A percentile compares a stretch with the other conserved stretches of the same genome.
These are phyloP conservation scores for Pseudocercospora fijiensis DNA, from an alignment of 2,329 filamentous ascomycete genomes.

Conservation along the genomic window DNA sequence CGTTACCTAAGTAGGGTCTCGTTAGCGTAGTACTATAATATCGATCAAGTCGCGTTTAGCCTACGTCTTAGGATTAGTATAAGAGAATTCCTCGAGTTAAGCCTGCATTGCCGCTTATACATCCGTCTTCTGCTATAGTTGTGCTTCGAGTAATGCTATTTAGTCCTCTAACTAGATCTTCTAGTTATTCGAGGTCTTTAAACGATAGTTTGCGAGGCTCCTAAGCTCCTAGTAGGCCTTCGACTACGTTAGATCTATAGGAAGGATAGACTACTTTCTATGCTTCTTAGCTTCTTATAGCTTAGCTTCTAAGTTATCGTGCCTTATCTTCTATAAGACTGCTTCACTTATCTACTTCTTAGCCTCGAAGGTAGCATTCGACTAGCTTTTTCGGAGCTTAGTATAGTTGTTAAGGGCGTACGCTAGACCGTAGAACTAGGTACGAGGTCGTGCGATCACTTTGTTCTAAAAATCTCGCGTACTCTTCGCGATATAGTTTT, in stretches of 20 bases:
- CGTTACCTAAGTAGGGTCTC: neutral
- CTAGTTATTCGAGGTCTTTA: neutral
- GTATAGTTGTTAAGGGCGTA: neutral
- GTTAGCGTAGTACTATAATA: neutral
- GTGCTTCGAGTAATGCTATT: neutral
- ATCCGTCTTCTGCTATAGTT: neutral
- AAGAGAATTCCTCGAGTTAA: neutral
- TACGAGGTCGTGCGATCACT: neutral
- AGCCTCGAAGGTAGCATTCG: neutral
- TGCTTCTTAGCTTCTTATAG: neutral
- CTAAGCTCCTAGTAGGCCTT: neutral
- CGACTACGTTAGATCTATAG: neutral
- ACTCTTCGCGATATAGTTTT: neutral
- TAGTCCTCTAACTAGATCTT: neutral
- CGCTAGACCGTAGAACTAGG: neutral
- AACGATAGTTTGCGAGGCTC: too few species aligned
- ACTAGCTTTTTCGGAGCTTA: neutral
- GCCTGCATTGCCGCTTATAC: neutral
- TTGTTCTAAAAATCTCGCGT: neutral
- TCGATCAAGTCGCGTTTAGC: neutral
- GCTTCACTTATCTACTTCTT: neutral
- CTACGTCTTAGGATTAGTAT: neutral
- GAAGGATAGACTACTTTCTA: neutral
- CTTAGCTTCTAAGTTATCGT: neutral
- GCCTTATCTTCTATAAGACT: neutral